These are phyloP conservation scores for Trypanosoma mega DNA, from an alignment of 208 protist genomes.

Conservation along the genomic window DNA sequence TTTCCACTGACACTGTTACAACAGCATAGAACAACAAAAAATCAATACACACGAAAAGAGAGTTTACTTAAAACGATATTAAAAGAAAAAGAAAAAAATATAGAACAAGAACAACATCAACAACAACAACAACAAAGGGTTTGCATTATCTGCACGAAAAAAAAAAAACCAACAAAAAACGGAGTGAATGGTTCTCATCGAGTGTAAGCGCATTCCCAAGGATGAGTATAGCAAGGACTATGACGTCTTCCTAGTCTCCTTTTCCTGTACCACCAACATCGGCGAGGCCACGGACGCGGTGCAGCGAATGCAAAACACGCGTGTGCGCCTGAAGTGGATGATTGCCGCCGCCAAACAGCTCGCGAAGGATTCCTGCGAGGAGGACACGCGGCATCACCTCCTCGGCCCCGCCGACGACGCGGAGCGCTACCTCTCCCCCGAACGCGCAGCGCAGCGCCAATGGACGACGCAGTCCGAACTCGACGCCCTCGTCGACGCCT, in stretches of 20 bases:
- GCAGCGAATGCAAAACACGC: conserved; percentile 83
- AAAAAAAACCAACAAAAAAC: neutral
- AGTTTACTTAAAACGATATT: too few species aligned
- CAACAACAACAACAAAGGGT: neutral
- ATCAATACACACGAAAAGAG: too few species aligned
- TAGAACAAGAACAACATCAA: neutral
- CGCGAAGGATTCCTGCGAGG: conserved; percentile 66
- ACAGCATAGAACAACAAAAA: too few species aligned
- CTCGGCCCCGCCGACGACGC: conserved; percentile 64
- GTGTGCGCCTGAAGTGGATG: conserved; percentile 87
- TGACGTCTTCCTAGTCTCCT: conserved; percentile 69
- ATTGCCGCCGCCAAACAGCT: conserved; percentile 77
- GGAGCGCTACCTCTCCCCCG: conserved; percentile 71
- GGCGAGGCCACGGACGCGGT: conserved; percentile 74
- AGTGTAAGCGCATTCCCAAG: conserved; percentile 88
- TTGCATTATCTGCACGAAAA: neutral
- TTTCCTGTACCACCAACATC: conserved; percentile 61
- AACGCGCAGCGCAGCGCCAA: conserved; percentile 63
- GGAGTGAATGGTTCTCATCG: conserved; percentile 78
- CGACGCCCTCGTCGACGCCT: conserved; percentile 55
- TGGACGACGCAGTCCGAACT: conserved; percentile 64
- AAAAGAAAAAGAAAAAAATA: neutral
- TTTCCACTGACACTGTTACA: too few species aligned
- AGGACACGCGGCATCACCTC: conserved; percentile 68
- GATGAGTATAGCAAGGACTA: conserved; percentile 92